Percentiles rank a stretch among this genome's conserved stretches.
These are phyloP conservation scores for Centaurea solstitialis DNA, from an alignment of 129 eudicot species.

Conservation along the genomic window DNA sequence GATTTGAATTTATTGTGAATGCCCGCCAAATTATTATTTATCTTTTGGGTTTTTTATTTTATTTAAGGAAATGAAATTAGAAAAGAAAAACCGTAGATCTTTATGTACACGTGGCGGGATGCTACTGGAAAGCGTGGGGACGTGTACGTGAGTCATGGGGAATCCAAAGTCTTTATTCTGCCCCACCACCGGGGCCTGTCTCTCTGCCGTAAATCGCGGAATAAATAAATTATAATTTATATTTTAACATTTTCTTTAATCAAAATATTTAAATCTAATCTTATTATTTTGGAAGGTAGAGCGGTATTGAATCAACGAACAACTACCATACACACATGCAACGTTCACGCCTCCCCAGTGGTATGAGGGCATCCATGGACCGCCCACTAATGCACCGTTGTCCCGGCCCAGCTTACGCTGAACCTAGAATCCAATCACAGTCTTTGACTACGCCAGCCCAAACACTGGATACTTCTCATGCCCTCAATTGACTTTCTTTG, in stretches of 20 bases:
- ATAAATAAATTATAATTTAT: background rate
- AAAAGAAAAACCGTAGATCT: constrained; percentile 33
- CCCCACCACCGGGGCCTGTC: constrained; percentile 31
- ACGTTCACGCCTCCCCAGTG: too few relatives aligned
- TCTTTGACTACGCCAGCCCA: too few relatives aligned
- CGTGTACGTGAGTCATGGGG: constrained; percentile 40
- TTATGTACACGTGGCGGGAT: constrained; percentile 21
- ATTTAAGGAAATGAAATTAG: background rate
- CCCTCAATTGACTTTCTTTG: too few relatives aligned
- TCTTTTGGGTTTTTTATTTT: background rate
- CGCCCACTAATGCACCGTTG: too few relatives aligned
- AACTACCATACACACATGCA: too few relatives aligned
- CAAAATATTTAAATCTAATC: too few relatives aligned
- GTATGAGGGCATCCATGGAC: too few relatives aligned
- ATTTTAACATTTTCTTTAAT: background rate
- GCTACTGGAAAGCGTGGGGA: constrained; percentile 15
- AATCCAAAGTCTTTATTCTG: constrained; percentile 31
- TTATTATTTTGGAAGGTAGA: too few relatives aligned
- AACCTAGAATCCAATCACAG: too few relatives aligned
- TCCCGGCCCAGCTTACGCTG: too few relatives aligned
- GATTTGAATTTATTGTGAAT: constrained; percentile 53
- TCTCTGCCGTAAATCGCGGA: constrained; percentile 33
- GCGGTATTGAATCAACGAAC: too few relatives aligned
- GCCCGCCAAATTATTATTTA: constrained; percentile 68
- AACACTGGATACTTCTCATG: too few relatives aligned